These are phyloP conservation scores for Barnettozyma populi DNA, from an alignment of 805 yeast species.

Conservation along the genomic window DNA sequence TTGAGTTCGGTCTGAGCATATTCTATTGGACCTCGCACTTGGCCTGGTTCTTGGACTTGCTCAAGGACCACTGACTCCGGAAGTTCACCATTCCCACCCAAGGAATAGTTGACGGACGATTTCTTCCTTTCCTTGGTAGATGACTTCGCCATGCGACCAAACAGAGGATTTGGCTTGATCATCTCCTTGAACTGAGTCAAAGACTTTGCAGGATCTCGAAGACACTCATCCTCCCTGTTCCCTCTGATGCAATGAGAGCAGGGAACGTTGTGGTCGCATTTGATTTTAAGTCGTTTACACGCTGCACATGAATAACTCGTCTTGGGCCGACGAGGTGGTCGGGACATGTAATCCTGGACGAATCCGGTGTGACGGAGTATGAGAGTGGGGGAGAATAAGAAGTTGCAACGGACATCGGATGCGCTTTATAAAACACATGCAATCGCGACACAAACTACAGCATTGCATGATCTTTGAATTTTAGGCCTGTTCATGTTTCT, in stretches of 20 bases:
- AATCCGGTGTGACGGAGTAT: too few relatives aligned
- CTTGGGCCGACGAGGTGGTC: conserved; percentile 7
- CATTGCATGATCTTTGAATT: not conserved
- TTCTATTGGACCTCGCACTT: not conserved
- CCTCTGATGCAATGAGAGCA: conserved; percentile 16
- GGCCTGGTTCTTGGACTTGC: not conserved
- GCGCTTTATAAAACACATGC: not conserved
- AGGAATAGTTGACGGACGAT: not conserved
- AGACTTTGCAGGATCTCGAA: conserved; percentile 12
- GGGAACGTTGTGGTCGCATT: conserved; percentile 18
- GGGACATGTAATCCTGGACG: not conserved
- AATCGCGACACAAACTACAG: too few relatives aligned
- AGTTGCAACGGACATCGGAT: not conserved
- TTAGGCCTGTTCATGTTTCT: not conserved
- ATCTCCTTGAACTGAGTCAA: conserved; percentile 18
- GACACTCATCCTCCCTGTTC: conserved; percentile 14
- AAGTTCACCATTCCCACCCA: not conserved
- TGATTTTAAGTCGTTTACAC: conserved; percentile 16
- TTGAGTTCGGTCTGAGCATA: not conserved
- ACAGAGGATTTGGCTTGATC: conserved; percentile 15
- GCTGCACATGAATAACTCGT: conserved; percentile 17
- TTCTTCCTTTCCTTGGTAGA: not conserved
- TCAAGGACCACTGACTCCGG: not conserved
- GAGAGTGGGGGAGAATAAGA: not conserved
- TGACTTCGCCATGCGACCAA: conserved; percentile 15